Base-by-base conservation (phyloP, 1,284 basidiomycete genomes). In the Ceratorhiza oryzae-sativae region DNA sequence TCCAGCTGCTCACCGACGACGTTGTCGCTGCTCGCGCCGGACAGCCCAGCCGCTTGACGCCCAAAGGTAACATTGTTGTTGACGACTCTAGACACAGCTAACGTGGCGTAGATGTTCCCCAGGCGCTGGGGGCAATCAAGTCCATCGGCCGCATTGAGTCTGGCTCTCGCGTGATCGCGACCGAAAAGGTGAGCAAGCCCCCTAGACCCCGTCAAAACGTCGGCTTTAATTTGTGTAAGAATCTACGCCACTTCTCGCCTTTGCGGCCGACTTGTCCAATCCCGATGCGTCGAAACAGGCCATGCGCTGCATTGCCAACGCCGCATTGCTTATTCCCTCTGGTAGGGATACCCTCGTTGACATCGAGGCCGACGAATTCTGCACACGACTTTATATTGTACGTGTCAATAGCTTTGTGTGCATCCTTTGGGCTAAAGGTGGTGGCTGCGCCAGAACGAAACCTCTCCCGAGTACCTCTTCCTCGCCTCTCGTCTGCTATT, bases 401-500 rank as follows among this genome's bases (percentile, higher is more conserved):
- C 67, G 86, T 48, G 15, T 45, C n/a, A n/a, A n/a, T 45, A 77
- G 0, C 23, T 55, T 51, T 8, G 58, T 62, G 20, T 12, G 46
- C 53, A 41, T 41, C n/a, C 41, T 42, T 74, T 34, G 27, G 58
- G 23, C 61, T 53, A 41, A 73, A 68, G 53, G 74, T 48, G 34
- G 45, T 53, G 74, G 42, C 6, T 60, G 34, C 12, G 20, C 9
- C n/a, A 55, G 34, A 90, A 87, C 85, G 83, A 89, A 1, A 82
- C 77, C 12, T 62, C 56, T 27, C 85, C 87, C 10, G 89, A 91
- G 75, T 84, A 86, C 58, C 85, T 90, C 74, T 93, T 93, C 80
- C 86, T 91, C 42, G 82, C 88, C 5, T 88, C 89, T 5, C 87
- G 92, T 25, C 89, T 92, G 48, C 84, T 94, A 5, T 93, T 93